These are phyloP conservation scores for Terfezia boudieri DNA, from an alignment of 495 filamentous ascomycete genomes.

Conservation along the genomic window DNA sequence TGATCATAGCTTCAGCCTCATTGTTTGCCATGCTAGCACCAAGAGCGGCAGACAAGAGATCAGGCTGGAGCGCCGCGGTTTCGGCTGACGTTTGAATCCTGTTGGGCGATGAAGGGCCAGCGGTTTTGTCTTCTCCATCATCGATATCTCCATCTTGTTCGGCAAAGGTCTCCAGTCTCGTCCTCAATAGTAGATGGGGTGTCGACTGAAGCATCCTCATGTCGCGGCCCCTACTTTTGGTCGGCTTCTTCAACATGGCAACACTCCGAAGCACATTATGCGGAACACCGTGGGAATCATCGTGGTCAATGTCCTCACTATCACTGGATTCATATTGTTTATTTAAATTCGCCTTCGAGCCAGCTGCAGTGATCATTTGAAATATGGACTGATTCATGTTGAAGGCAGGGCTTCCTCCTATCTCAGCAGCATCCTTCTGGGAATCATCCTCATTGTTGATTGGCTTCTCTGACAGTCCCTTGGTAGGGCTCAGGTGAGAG, in stretches of 20 bases:
- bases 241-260: background rate
- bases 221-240: background rate
- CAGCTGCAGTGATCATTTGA: conserved; percentile 79
- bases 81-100: conserved; percentile 32
- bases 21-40: conserved; percentile 27
- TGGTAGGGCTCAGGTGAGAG: conserved; percentile 6
- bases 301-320: conserved; percentile 41
- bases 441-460: conserved; percentile 6
- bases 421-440: conserved; percentile 11
- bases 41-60: conserved; percentile 27
- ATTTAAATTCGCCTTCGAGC: conserved; percentile 56
- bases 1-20: conserved; percentile 24
- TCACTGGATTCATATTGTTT: conserved; percentile 45
- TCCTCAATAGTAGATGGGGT: conserved; percentile 1
- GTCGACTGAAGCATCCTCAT: conserved; percentile 16
- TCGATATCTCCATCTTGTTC: conserved; percentile 7
- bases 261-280: background rate
- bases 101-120: conserved; percentile 35
- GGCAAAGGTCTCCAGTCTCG: background rate
- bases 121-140: conserved; percentile 16
- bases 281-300: conserved; percentile 12
- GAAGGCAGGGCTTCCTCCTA: background rate
- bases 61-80: conserved; percentile 61
- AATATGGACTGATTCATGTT: conserved; percentile 93
- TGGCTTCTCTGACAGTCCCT: no score